Evolutionary conservation across 2,329 filamentous ascomycete species (phyloP).

Genomic region (Cladosporium velox): DNA sequence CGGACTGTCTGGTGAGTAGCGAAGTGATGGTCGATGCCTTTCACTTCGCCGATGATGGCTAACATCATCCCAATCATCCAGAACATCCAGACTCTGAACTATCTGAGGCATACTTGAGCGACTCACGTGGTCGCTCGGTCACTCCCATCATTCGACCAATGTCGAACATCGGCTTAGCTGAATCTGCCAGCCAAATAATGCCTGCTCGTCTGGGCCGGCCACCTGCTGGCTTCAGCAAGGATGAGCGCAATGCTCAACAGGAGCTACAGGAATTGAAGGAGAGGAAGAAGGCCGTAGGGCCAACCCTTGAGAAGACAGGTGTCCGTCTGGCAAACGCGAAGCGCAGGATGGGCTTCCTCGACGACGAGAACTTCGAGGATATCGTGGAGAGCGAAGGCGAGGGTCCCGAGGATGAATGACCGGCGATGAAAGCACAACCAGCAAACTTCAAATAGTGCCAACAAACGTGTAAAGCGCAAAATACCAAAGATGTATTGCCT

Average conservation of each 20-base stretch:
- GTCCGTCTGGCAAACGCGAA: constrained; percentile 55
- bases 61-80: constrained; percentile 5
- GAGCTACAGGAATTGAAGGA: constrained; percentile 52
- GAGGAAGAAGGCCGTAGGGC: constrained; percentile 55
- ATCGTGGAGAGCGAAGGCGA: constrained; percentile 34
- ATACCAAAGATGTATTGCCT: background rate
- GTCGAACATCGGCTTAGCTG: constrained; percentile 13
- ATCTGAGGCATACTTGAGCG: constrained; percentile 52
- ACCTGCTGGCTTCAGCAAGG: constrained; percentile 34
- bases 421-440: background rate
- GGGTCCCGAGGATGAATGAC: background rate
- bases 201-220: constrained; percentile 17
- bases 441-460: background rate
- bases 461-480: background rate
- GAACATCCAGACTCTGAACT: constrained; percentile 18
- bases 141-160: constrained; percentile 43
- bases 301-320: constrained; percentile 56
- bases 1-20: constrained; percentile 58
- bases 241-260: constrained; percentile 45
- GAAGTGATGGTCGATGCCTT: constrained; percentile 6
- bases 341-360: constrained; percentile 51
- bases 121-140: constrained; percentile 48
- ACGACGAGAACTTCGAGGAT: constrained; percentile 54
- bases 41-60: constrained; percentile 6
- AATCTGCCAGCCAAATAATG: constrained; percentile 15